These are phyloP conservation scores for Termitomyces titanicus DNA, from an alignment of 768 basidiomycete genomes.

Conservation along the genomic window DNA sequence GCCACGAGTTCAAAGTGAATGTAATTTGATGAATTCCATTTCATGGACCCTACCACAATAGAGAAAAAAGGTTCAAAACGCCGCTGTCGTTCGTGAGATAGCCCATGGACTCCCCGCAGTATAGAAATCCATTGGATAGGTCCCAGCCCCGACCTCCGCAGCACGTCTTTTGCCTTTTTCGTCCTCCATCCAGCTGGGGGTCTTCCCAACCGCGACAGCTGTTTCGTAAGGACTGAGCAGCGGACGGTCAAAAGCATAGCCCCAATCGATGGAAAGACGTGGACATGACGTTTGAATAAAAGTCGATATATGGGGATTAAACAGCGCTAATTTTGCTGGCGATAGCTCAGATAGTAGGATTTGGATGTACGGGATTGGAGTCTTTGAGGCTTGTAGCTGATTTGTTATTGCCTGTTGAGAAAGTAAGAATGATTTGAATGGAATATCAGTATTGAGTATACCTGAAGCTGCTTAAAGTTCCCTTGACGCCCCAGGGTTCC, in stretches of 20 bases:
- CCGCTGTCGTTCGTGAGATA: constrained; percentile 53
- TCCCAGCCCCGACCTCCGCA: constrained; percentile 31
- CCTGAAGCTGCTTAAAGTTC: constrained; percentile 84
- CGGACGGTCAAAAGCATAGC: constrained; percentile 89
- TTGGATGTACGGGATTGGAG: constrained; percentile 72
- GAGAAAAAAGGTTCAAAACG: constrained; percentile 26
- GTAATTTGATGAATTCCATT: too few species aligned
- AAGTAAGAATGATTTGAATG: not conserved
- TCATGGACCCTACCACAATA: not conserved
- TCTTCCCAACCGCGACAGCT: constrained; percentile 73
- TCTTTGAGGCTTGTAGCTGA: constrained; percentile 54
- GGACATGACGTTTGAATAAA: constrained; percentile 98
- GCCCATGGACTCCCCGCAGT: constrained; percentile 78
- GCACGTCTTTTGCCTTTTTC: constrained; percentile 16
- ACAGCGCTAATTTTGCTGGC: constrained; percentile 86
- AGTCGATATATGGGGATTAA: constrained; percentile 75
- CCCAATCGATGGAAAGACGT: constrained; percentile 97
- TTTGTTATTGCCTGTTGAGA: constrained; percentile 61
- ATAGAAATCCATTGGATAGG: constrained; percentile 98
- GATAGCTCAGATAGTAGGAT: constrained; percentile 97
- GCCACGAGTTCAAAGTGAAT: too few species aligned
- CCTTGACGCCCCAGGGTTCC: constrained; percentile 96
- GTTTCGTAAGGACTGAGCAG: constrained; percentile 93
- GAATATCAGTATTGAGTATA: constrained; percentile 14
- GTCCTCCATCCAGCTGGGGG: constrained; percentile 60